Percentiles rank a stretch among this genome's conserved stretches.
Conservation (phyloP, 805 yeast species). For the Wickerhamiella occidentalis region DNA sequence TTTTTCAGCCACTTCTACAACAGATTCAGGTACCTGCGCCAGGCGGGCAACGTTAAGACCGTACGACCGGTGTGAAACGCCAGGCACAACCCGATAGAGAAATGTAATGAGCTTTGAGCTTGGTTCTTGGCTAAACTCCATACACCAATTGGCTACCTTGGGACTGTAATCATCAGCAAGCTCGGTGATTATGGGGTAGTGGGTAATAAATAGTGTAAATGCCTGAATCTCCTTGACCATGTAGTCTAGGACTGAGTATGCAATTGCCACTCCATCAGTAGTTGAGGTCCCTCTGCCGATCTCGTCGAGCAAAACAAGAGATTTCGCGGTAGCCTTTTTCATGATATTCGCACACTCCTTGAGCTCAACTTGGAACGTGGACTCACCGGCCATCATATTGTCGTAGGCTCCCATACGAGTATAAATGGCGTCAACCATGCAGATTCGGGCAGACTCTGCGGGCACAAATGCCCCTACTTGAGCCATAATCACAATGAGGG, state of each 20-base stretch:
- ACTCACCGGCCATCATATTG: constrained; percentile 58
- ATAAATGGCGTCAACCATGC: constrained; percentile 49
- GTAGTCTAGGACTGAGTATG: constrained; percentile 56
- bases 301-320: constrained; percentile 60
- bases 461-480: constrained; percentile 73
- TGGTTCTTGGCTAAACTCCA: constrained; percentile 46
- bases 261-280: constrained; percentile 70
- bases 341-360: constrained; percentile 51
- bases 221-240: constrained; percentile 38
- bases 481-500: constrained; percentile 55
- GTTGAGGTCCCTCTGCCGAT: constrained; percentile 69
- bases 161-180: constrained; percentile 34
- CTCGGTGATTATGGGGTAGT: constrained; percentile 54
- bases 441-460: constrained; percentile 45
- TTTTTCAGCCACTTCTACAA: constrained; percentile 21
- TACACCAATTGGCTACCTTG: constrained; percentile 48
- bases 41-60: constrained; percentile 78
- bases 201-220: constrained; percentile 69
- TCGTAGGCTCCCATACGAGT: constrained; percentile 73
- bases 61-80: constrained; percentile 51
- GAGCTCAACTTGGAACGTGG: constrained; percentile 75
- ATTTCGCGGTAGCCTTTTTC: constrained; percentile 36
- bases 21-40: constrained; percentile 39
- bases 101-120: constrained; percentile 34
- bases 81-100: constrained; percentile 39